Percentiles rank a stretch among this genome's conserved stretches.
phyloP scores from a whole-genome alignment of 495 filamentous ascomycete species.

The Annulohypoxylon nitens region DNA sequence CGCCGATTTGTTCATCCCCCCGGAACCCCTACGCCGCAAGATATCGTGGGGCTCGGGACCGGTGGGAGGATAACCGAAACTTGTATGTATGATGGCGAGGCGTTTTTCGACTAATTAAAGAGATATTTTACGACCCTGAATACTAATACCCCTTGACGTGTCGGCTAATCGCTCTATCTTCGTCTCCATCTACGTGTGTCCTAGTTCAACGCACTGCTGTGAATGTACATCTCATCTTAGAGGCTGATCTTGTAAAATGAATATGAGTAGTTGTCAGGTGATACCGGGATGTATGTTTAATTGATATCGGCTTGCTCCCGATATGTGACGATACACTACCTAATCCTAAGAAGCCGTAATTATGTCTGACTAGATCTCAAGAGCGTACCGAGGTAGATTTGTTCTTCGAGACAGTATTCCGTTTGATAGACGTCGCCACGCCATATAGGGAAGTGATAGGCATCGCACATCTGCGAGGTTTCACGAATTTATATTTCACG shows the following conservation, averaged over 20 bases:
- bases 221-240: not conserved
- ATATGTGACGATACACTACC: not conserved
- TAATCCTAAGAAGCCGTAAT: not conserved
- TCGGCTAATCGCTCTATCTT: not conserved
- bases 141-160: constrained; percentile 30
- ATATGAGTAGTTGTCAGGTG: not conserved
- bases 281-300: not conserved
- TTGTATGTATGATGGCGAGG: constrained; percentile 49
- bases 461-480: not conserved
- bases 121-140: constrained; percentile 47
- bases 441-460: not conserved
- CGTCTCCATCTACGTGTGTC: not conserved
- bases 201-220: not conserved
- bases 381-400: not conserved
- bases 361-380: not conserved
- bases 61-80: constrained; percentile 31
- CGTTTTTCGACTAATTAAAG: constrained; percentile 50
- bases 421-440: not conserved
- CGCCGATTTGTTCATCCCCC: constrained; percentile 12
- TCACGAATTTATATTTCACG: not conserved
- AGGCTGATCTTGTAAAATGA: not conserved
- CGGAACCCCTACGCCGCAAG: not conserved
- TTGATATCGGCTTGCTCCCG: not conserved
- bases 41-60: not conserved
- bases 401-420: not conserved